These are phyloP conservation scores for Pholiota conissans DNA, from an alignment of 768 basidiomycete species.

Conservation along the genomic window DNA sequence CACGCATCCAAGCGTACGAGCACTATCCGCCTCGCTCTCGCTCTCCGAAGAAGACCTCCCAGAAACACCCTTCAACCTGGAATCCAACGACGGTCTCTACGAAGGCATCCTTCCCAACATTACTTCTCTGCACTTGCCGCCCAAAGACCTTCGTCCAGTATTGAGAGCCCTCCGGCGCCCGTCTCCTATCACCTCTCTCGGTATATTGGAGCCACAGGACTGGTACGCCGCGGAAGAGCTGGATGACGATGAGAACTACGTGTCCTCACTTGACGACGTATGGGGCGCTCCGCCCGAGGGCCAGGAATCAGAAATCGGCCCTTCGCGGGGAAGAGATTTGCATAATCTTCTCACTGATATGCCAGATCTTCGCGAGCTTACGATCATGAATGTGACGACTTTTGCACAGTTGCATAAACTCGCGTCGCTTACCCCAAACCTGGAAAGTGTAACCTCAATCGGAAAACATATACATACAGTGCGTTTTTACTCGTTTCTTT, in stretches of 20 bases:
- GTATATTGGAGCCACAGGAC: conserved; percentile 11
- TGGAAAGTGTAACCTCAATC: conserved; percentile 7
- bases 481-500: neutral
- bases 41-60: conserved; percentile 4
- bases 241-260: conserved; percentile 6
- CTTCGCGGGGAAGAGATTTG: neutral
- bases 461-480: neutral
- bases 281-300: conserved; percentile 9
- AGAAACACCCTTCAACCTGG: conserved; percentile 9
- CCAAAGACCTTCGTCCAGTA: conserved; percentile 5
- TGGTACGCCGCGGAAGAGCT: conserved; percentile 9
- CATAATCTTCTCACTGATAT: conserved; percentile 5
- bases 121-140: neutral
- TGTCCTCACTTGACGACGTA: conserved; percentile 14
- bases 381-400: conserved; percentile 1
- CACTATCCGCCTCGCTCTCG: conserved; percentile 9
- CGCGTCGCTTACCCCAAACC: conserved; percentile 5
- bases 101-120: conserved; percentile 9
- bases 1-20: conserved; percentile 9
- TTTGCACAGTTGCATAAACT: conserved; percentile 10
- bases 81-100: neutral
- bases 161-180: conserved; percentile 9
- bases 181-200: conserved; percentile 1
- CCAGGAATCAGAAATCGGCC: neutral
- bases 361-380: conserved; percentile 7